Base-by-base conservation (phyloP, 139 green algal genomes). In the Micromonas pusilla region DNA sequence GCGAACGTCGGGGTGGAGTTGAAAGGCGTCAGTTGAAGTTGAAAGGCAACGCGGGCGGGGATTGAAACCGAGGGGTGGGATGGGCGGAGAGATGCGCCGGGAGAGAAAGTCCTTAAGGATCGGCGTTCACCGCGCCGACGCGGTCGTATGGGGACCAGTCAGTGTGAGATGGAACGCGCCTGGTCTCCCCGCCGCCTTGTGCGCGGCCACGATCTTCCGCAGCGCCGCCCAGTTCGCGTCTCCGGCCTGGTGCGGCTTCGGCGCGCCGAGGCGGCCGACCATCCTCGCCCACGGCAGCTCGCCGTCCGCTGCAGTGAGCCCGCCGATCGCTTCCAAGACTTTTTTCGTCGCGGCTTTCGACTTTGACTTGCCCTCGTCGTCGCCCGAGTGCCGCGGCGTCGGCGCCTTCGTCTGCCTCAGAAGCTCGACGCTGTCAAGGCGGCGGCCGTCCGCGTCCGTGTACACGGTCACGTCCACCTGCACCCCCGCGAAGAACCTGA, bases 401-500 rank as follows among this genome's bases (percentile, higher is more conserved):
- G 9, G 9, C 45, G 9, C 16, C 9, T 57, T 16, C 9, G 9
- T 23, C 45, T 57, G 9, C 45, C 16, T 57, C 45, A 57, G 9
- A 16, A 57, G 45, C 9, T 57, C 45, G 9, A 38, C 20, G 68
- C 68, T 39, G 53, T 34, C 1, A 36, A 37, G 25, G n/a, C 38
- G 31, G 60, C 37, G 6, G 72, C 66, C 1, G 21, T 87, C 85
- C 19, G 85, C 84, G 70, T 81, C 79, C 21, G 79, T 83, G 5
- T 84, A 30, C 0, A 73, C 81, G 2, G 85, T 88, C 4, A 91
- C 88, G 64, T 96, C 89, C 39, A 92, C 82, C 80, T 96, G 91
- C 63, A 98, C 93, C 13, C 94, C 93, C 31, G 98, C 89, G 76
- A 96, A 91, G 88, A 97, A 98, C 31, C 90, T 85, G 6, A 92